Percentiles rank a stretch among this genome's conserved stretches.
These are phyloP conservation scores for Chlorophyllum brunneum DNA, from an alignment of 768 basidiomycete species.

Conservation along the genomic window DNA sequence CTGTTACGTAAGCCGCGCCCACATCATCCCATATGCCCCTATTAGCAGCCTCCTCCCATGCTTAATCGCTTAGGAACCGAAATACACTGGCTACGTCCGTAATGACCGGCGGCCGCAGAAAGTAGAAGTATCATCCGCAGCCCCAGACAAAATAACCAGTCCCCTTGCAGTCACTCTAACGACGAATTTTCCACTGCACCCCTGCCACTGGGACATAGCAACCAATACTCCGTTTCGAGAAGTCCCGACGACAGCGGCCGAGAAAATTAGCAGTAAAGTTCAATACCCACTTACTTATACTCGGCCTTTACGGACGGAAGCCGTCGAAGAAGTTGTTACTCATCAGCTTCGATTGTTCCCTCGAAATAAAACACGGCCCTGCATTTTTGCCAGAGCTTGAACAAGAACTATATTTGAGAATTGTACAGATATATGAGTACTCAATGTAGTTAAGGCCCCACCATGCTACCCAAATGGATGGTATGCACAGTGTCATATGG, in stretches of 20 bases:
- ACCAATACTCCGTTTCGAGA: conserved; percentile 4
- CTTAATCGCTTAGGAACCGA: too few species aligned
- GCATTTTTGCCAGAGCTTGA: too few species aligned
- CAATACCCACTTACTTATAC: background rate
- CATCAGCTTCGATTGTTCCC: conserved; percentile 4
- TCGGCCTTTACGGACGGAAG: conserved; percentile 11
- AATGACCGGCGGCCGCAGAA: too few species aligned
- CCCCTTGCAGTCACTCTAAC: background rate
- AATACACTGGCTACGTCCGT: too few species aligned
- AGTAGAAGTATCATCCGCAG: too few species aligned
- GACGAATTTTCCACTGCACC: background rate
- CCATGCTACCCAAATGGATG: too few species aligned
- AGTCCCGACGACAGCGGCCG: conserved; percentile 1
- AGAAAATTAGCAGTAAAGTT: background rate
- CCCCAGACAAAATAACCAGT: background rate
- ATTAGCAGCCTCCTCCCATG: too few species aligned
- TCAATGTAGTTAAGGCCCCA: conserved; percentile 5
- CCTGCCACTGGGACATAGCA: conserved; percentile 1
- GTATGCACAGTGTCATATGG: too few species aligned
- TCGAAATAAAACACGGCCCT: background rate
- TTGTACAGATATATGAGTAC: conserved; percentile 1
- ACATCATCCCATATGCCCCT: background rate
- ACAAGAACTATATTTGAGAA: too few species aligned
- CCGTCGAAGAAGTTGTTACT: background rate
- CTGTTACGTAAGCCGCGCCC: conserved; percentile 9